phyloP scores from a whole-genome alignment of 768 basidiomycete species.

The Leccinum truebloodii region DNA sequence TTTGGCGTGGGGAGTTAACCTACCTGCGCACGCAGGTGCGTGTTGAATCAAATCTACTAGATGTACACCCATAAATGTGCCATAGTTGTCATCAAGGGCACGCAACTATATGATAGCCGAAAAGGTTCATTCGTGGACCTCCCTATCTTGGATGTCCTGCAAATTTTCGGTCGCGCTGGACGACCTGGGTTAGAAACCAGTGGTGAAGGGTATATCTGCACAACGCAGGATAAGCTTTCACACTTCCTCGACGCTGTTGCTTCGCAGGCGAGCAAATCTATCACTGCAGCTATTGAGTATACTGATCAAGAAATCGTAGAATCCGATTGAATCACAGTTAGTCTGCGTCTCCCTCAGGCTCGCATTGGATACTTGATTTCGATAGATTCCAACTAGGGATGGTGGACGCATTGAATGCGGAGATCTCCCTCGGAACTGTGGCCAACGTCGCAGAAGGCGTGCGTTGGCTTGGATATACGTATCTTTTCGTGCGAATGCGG shows the following conservation, averaged over 20 bases:
- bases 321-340: constrained; percentile 95
- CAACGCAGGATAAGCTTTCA: constrained; percentile 86
- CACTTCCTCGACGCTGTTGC: constrained; percentile 90
- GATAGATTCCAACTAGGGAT: constrained; percentile 78
- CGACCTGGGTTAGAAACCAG: constrained; percentile 85
- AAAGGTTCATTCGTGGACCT: constrained; percentile 91
- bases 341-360: constrained; percentile 21
- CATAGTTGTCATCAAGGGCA: constrained; percentile 93
- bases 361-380: constrained; percentile 4
- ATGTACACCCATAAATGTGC: constrained; percentile 11
- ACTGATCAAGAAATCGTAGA: constrained; percentile 42
- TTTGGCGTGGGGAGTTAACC: constrained; percentile 98
- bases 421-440: constrained; percentile 93
- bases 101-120: constrained; percentile 90
- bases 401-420: constrained; percentile 91
- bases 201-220: constrained; percentile 97
- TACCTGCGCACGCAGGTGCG: constrained; percentile 94
- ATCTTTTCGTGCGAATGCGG: constrained; percentile 92
- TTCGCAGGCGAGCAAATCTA: constrained; percentile 61
- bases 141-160: constrained; percentile 91
- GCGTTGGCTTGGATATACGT: constrained; percentile 96
- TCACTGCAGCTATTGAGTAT: neutral
- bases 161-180: constrained; percentile 97
- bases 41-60: constrained; percentile 10
- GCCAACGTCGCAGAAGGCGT: constrained; percentile 83